Evolutionary conservation across 768 basidiomycete species (phyloP).

Genomic region (Boletus rubropictus): DNA sequence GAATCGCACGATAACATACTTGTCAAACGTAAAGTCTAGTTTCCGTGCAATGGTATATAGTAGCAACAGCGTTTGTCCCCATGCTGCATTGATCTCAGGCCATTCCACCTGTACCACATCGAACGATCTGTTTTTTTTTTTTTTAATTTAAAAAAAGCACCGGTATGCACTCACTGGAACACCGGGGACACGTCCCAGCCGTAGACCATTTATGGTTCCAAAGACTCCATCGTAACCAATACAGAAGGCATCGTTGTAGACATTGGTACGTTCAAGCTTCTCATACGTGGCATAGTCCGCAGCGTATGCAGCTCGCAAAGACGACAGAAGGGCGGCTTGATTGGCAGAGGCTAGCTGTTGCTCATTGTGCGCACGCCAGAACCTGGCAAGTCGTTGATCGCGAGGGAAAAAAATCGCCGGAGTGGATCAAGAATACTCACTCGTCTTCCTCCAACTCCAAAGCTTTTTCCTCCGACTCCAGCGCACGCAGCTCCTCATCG

Average conservation of each 20-base stretch:
- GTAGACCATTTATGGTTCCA: constrained; percentile 95
- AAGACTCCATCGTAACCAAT: constrained; percentile 93
- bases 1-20: constrained; percentile 42
- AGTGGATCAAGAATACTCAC: constrained; percentile 39
- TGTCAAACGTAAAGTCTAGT: constrained; percentile 81
- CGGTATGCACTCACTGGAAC: constrained; percentile 53
- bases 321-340: constrained; percentile 63
- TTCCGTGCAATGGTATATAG: constrained; percentile 89
- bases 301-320: constrained; percentile 71
- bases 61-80: constrained; percentile 92
- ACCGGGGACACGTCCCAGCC: constrained; percentile 81
- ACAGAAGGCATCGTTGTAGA: constrained; percentile 94
- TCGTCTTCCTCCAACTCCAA: constrained; percentile 82
- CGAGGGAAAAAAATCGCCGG: background rate
- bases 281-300: constrained; percentile 73
- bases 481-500: constrained; percentile 59
- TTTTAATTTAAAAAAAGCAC: background rate
- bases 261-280: constrained; percentile 85
- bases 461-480: constrained; percentile 73
- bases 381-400: constrained; percentile 40
- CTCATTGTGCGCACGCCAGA: constrained; percentile 77
- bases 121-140: constrained; percentile 9
- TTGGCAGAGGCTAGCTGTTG: constrained; percentile 60
- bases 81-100: constrained; percentile 98
- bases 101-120: constrained; percentile 74